A percentile compares a stretch with the other conserved stretches of the same genome.
These are phyloP conservation scores for Beta vulgaris DNA, from an alignment of 148 eudicot species.

Conservation along the genomic window DNA sequence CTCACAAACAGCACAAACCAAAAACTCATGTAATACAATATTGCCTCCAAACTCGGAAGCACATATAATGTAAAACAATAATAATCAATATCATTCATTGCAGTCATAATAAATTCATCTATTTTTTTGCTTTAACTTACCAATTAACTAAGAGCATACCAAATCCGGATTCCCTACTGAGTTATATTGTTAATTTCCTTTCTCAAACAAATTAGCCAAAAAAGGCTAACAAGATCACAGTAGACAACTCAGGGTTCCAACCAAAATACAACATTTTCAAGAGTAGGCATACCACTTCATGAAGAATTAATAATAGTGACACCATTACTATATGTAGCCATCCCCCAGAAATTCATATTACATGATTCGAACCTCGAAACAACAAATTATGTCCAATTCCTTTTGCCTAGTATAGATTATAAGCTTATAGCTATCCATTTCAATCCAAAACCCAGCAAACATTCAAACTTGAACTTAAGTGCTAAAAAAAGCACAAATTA, in stretches of 20 bases:
- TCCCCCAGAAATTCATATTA: neutral
- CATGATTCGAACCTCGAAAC: neutral
- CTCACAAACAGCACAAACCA: neutral
- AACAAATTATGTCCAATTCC: neutral
- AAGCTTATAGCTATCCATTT: neutral
- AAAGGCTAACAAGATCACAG: neutral
- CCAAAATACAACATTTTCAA: neutral
- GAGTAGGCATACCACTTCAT: neutral
- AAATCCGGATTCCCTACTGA: no score
- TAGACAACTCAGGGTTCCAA: neutral
- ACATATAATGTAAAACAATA: neutral
- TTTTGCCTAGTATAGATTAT: neutral
- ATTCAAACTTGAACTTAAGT: neutral
- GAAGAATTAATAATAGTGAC: neutral
- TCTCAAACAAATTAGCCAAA: no score
- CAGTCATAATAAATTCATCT: neutral
- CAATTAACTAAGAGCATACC: neutral
- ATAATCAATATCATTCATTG: neutral
- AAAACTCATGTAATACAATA: neutral
- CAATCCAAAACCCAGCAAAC: neutral
- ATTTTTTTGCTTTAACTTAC: neutral
- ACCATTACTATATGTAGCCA: neutral
- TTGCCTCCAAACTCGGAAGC: neutral
- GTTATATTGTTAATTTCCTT: no score
- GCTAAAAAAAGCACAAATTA: neutral